Evolutionary conservation across 305 asterid species (phyloP), one percentile per base, ranked within the genome.

Genomic region (Fraxinus ornus): DNA sequence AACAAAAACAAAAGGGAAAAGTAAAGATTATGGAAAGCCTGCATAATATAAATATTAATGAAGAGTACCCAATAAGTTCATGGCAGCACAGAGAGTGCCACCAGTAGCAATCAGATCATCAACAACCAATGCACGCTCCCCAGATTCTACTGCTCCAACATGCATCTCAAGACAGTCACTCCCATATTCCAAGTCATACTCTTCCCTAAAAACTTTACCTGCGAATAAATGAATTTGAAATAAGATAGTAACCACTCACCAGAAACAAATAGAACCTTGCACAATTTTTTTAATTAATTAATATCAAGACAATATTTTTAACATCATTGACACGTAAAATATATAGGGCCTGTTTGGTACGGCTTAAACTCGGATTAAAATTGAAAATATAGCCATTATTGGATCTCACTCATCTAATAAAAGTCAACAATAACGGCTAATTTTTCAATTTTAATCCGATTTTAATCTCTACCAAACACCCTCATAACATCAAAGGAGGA

Each of bases 101-200:
- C 98, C 98, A 15, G 97, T 94, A 70, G 98, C 97, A 74, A 94
- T 90, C 44, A 94, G 89, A 88, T 94, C 98, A 83, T 94, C 98
- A 33, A 94, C 97, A 33, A 94, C 94, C 75, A 94, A 86, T 37
- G 94, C 92, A 60, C 86, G 91, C 57, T 94, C 97, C 13, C 91
- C 96, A 35, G 92, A 84, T 79, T 90, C 91, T 41, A 94, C 94
- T 7, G 96, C 97, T 64, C 93, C 98, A 77, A 91, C 87, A 79
- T 94, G 98, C 97, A 94, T 92, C 87, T 94, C 98, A 70, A 94
- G 91, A 75, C 95, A 92, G 83, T 94, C 98, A 10, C 95, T 92
- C 86, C 98, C 97, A 66, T 94, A 94, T 85, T 94, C 98, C 91
- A 94, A 89, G 81, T 88, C 94, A 71, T 94, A 94, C 85, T 94